These are phyloP conservation scores for Ceratonia siliqua DNA, from an alignment of 306 rosid species.

Conservation along the genomic window DNA sequence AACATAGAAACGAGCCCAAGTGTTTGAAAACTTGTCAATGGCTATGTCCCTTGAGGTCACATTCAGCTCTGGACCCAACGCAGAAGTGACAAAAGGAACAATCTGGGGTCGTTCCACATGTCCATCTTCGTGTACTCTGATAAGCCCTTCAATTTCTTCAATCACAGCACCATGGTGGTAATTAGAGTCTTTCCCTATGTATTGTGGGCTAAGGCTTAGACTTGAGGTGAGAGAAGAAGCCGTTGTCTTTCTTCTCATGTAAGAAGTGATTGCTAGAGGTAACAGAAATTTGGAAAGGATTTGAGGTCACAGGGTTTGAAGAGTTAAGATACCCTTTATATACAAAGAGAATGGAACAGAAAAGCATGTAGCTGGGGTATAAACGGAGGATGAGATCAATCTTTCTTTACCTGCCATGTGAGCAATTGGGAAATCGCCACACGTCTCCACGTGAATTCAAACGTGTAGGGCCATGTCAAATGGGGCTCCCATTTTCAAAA, in stretches of 20 bases:
- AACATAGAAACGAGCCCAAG: constrained; percentile 79
- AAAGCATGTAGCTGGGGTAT: not conserved
- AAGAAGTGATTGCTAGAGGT: not conserved
- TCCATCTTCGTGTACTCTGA: constrained; percentile 71
- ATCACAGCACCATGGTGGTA: constrained; percentile 38
- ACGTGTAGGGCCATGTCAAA: constrained; percentile 29
- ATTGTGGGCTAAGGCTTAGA: constrained; percentile 41
- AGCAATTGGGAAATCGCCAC: constrained; percentile 34
- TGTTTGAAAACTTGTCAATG: constrained; percentile 54
- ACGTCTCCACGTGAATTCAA: constrained; percentile 42
- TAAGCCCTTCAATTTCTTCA: constrained; percentile 76
- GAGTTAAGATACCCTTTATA: constrained; percentile 1
- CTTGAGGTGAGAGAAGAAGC: constrained; percentile 53
- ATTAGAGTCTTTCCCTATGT: constrained; percentile 34
- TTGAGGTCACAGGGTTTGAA: not conserved
- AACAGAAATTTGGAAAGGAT: not conserved
- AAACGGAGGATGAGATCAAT: not conserved
- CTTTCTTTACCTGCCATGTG: constrained; percentile 39
- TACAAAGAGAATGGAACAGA: not conserved
- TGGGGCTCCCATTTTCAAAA: constrained; percentile 3
- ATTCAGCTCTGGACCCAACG: constrained; percentile 45
- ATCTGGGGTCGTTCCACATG: constrained; percentile 64
- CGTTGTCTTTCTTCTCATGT: constrained; percentile 38
- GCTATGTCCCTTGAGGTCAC: constrained; percentile 58
- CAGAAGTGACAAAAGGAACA: constrained; percentile 57